Conservation (phyloP, 257 asterid genomes). For the Solanum chilense region DNA sequence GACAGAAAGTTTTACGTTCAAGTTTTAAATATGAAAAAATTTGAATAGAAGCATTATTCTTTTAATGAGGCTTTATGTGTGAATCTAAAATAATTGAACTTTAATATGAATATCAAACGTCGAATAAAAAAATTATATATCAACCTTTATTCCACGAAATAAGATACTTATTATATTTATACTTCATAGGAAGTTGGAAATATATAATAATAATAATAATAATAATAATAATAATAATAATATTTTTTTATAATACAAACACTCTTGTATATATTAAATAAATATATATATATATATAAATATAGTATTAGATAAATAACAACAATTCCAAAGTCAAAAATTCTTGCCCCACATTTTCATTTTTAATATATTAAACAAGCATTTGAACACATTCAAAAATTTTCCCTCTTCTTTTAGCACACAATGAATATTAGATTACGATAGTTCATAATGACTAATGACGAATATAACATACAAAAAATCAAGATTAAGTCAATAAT, state of each 20-base stretch:
- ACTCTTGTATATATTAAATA: neutral
- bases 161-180: neutral
- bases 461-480: neutral
- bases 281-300: too few relatives aligned
- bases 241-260: neutral
- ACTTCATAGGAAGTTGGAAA: neutral
- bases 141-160: neutral
- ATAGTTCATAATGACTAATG: neutral
- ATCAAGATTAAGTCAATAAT: neutral
- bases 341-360: neutral
- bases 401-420: neutral
- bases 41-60: too few relatives aligned
- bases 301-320: neutral
- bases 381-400: neutral
- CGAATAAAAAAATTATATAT: too few relatives aligned
- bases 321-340: neutral
- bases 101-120: too few relatives aligned
- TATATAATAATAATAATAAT: neutral
- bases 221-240: too few relatives aligned
- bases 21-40: too few relatives aligned
- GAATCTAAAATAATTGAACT: rapidly evolving
- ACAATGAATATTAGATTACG: neutral
- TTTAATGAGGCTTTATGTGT: rapidly evolving
- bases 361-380: neutral
- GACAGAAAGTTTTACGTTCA: rapidly evolving